Percentiles rank a stretch among this genome's conserved stretches.
Evolutionary conservation across 2,329 filamentous ascomycete species (phyloP).

Genomic region (Magnaporthiopsis incrustans): DNA sequence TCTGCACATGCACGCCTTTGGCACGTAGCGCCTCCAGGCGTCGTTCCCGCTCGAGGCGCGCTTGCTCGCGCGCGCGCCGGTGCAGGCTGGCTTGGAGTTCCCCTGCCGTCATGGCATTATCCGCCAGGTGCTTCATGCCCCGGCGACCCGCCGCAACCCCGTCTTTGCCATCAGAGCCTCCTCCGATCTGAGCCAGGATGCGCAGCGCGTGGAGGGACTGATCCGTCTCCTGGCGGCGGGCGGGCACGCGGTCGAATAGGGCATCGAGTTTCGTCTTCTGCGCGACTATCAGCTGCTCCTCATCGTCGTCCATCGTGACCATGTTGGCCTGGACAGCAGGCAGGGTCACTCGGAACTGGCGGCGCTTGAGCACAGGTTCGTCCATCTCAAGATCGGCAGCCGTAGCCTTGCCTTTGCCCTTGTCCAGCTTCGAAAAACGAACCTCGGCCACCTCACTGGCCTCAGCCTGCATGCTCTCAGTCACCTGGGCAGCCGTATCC

Average conservation of each 20-base stretch:
- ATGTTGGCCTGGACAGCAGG: constrained; percentile 30
- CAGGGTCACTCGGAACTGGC: constrained; percentile 43
- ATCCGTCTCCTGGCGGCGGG: constrained; percentile 53
- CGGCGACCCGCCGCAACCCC: constrained; percentile 19
- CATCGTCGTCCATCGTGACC: constrained; percentile 32
- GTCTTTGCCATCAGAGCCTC: constrained; percentile 46
- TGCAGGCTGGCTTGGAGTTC: constrained; percentile 49
- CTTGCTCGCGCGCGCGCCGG: constrained; percentile 70
- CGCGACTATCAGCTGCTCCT: constrained; percentile 46
- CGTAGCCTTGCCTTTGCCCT: constrained; percentile 53
- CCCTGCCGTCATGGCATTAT: constrained; percentile 39
- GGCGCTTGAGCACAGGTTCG: constrained; percentile 21
- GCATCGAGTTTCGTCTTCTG: constrained; percentile 45
- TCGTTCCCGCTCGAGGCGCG: constrained; percentile 66
- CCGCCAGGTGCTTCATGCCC: constrained; percentile 36
- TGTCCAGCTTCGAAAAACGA: constrained; percentile 29
- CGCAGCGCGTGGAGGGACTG: constrained; percentile 61
- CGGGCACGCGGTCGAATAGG: constrained; percentile 64
- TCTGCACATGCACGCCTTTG: constrained; percentile 75
- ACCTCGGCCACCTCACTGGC: not conserved
- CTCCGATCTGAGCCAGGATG: constrained; percentile 62
- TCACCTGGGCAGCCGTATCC: constrained; percentile 10
- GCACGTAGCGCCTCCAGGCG: constrained; percentile 68
- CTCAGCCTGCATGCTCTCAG: not conserved
- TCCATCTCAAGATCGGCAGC: constrained; percentile 20